Evolutionary conservation across 495 filamentous ascomycete species (phyloP).

Genomic region (Penicillium samsonianum): DNA sequence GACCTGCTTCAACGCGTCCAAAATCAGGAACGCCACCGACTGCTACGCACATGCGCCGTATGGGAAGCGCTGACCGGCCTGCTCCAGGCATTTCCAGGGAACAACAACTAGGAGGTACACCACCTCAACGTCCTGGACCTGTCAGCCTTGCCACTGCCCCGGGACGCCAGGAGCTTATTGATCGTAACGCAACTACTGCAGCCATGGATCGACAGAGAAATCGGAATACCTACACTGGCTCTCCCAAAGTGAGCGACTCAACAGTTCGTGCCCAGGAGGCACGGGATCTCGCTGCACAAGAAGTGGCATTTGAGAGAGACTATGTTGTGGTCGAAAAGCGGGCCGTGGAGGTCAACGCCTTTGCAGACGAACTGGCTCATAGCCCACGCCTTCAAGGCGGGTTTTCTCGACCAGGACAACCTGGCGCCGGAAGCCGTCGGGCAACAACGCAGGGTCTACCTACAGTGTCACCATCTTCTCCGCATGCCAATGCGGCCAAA

Average conservation of each 20-base stretch:
- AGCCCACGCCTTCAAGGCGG: constrained; percentile 61
- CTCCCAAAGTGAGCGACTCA: constrained; percentile 48
- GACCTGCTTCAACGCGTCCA: constrained; percentile 27
- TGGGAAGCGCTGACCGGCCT: constrained; percentile 42
- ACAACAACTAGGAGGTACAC: constrained; percentile 23
- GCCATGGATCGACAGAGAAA: constrained; percentile 53
- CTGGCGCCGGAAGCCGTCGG: constrained; percentile 62
- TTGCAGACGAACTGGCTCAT: constrained; percentile 89
- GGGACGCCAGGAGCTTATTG: constrained; percentile 54
- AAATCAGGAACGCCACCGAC: constrained; percentile 43
- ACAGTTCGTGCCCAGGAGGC: constrained; percentile 53
- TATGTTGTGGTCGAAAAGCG: constrained; percentile 96
- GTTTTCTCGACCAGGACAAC: constrained; percentile 37
- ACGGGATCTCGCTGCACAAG: constrained; percentile 76
- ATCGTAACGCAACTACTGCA: constrained; percentile 32
- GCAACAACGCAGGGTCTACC: constrained; percentile 64
- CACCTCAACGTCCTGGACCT: constrained; percentile 43
- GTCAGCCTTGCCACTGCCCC: constrained; percentile 61
- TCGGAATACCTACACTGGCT: constrained; percentile 50
- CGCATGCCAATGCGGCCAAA: constrained; percentile 49
- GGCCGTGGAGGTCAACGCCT: constrained; percentile 92
- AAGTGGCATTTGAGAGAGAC: constrained; percentile 85
- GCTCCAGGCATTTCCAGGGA: constrained; percentile 33
- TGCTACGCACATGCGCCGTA: constrained; percentile 39
- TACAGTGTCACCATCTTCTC: constrained; percentile 37